Evolutionary conservation across 179 eudicot species (phyloP), one percentile per base, ranked within the genome.

Genomic region (Actinidia chinensis): DNA sequence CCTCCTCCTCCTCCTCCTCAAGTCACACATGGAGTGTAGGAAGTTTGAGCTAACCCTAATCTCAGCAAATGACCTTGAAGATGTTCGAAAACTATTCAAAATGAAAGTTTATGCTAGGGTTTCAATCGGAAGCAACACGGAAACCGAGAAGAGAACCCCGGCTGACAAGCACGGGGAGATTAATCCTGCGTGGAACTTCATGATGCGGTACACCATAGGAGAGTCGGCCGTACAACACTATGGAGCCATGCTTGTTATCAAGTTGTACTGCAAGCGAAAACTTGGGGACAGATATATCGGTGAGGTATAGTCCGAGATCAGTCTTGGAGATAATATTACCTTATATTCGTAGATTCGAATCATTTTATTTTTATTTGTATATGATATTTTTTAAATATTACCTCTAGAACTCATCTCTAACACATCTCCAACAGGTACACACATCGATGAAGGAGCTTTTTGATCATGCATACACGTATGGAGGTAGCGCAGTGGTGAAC

Each of bases 51-150:
- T 84, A 55, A 84, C 84, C 22, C 61, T 85, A 13, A 74, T 77
- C 47, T 82, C 83, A 0, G 85, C 88, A 23, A 78, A 36, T 3
- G 71, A 71, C 25, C 79, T 82, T 0, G 75, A 79, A 23, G 56
- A 82, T 59, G 84, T 85, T 28, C 58, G 85, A 28, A 75, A 15
- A 66, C 1, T 82, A 48, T 81, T 75, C 74, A 83, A 78, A 42
- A 85, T 85, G 88, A 85, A 85, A 48, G 85, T 85, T 14, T 85
- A 85, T 17, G 88, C 85, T 18, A 66, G 69, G 82, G 80, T 82
- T 44, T 61, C 52, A 1, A 65, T 79, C 8, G 73, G 73, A 4
- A 55, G 73, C 25, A 20, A 51, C 66, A 72, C 43, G 36, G 73
- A 79, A 28, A 33, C 58, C 1, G 67, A 79, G 54, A 73, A 64